Evolutionary conservation across 2,329 filamentous ascomycete species (phyloP), one percentile per base, ranked within the genome.

Genomic region (Paracoccidioides lutzii): DNA sequence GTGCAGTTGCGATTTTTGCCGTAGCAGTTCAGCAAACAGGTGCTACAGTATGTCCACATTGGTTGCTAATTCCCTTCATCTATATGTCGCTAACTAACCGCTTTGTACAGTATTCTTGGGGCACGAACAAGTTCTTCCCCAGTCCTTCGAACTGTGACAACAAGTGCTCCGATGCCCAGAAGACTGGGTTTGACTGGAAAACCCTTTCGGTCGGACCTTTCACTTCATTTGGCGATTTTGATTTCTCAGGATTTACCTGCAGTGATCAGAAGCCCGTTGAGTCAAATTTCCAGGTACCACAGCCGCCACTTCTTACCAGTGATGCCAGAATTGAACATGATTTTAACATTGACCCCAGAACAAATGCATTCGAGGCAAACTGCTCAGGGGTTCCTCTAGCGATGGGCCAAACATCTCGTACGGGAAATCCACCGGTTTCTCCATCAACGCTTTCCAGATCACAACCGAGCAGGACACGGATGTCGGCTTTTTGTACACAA

Each of bases 401-500:
- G 74, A 78, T 33, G 78, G 78, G 56, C 81, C 83, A 40, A 81
- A 78, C 58, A 84, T 89, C 69, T 70, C 72, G n/a, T 77, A 73
- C 60, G 76, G 78, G 64, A 74, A 75, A 57, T 67, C 78, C 62
- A 75, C 79, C 54, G 71, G 67, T 60, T 93, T 95, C 77, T 93
- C 90, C 40, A 82, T 95, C 65, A 81, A 76, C 61, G 77, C 81
- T 63, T 81, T 95, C 70, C 78, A 91, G 60, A 75, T 96, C 62
- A 82, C 81, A 48, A 78, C 83, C 60, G 83, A 88, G 66, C 83
- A 85, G 66, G 85, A 91, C 71, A 83, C 81, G 63, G 83, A 90
- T 60, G 75, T 97, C 54, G 83, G 91, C 71, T 89, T 95, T 76
- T 80, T 88, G 76, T 96, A 91, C 74, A 79, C 77, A 65, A 95